Conservation (phyloP, 148 eudicot species). For the Fagopyrum homotropicum region DNA sequence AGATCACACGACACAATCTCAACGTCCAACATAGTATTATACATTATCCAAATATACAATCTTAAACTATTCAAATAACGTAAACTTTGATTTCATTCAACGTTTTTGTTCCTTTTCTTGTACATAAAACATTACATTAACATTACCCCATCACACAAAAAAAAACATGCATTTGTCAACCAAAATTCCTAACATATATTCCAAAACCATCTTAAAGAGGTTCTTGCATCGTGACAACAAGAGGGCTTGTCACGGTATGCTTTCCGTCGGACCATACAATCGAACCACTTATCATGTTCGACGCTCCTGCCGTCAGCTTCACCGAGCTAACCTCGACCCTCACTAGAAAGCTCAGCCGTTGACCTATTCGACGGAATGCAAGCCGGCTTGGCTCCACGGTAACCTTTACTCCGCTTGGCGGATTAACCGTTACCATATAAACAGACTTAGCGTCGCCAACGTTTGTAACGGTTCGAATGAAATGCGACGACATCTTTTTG, state of each 20-base stretch:
- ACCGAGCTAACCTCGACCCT: constrained; percentile 45
- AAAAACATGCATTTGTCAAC: background rate
- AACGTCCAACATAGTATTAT: background rate
- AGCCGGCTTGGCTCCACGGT: constrained; percentile 65
- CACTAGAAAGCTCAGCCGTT: constrained; percentile 63
- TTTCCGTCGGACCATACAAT: constrained; percentile 87
- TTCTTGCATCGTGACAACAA: constrained; percentile 79
- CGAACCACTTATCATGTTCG: constrained; percentile 52
- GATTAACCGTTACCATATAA: constrained; percentile 37
- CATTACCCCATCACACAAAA: background rate
- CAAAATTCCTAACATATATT: background rate
- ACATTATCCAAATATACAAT: background rate
- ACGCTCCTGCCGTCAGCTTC: constrained; percentile 54
- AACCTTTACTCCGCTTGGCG: constrained; percentile 53
- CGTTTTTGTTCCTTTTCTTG: background rate
- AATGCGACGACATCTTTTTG: constrained; percentile 64
- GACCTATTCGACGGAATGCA: constrained; percentile 63
- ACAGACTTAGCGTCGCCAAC: constrained; percentile 69
- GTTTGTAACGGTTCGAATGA: constrained; percentile 66
- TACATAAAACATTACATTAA: background rate
- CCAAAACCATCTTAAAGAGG: constrained; percentile 35
- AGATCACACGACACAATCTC: background rate
- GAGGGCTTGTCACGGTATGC: constrained; percentile 65
- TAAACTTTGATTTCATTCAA: background rate
- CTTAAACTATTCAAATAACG: background rate